Evolutionary conservation across 345 rosid genomes (phyloP).

Genomic region (Citrus sinensis): DVS_A1.0 CM039162.1:28837501-28838000

Average conservation of each 20-base stretch:
- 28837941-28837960: slow-evolving; percentile 7
- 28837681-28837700: slow-evolving; percentile 4
- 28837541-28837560: neutral
- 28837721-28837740: slow-evolving; percentile 1
- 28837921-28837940: neutral
- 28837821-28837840: slow-evolving; percentile 9
- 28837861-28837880: neutral
- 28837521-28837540: neutral
- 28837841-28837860: neutral
- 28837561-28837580: neutral
- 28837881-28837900: neutral
- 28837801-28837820: neutral
- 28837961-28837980: neutral
- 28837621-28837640: slow-evolving; percentile 2
- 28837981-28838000: slow-evolving; percentile 1
- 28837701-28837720: neutral
- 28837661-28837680: neutral
- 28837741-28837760: slow-evolving; percentile 10
- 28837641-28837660: slow-evolving; percentile 2
- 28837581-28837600: neutral
- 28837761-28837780: neutral
- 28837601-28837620: neutral
- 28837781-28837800: neutral
- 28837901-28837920: neutral
- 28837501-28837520: neutral